These are phyloP conservation scores for Phaffia rhodozyma DNA, from an alignment of 1,284 basidiomycete species.

Conservation along the genomic window DNA sequence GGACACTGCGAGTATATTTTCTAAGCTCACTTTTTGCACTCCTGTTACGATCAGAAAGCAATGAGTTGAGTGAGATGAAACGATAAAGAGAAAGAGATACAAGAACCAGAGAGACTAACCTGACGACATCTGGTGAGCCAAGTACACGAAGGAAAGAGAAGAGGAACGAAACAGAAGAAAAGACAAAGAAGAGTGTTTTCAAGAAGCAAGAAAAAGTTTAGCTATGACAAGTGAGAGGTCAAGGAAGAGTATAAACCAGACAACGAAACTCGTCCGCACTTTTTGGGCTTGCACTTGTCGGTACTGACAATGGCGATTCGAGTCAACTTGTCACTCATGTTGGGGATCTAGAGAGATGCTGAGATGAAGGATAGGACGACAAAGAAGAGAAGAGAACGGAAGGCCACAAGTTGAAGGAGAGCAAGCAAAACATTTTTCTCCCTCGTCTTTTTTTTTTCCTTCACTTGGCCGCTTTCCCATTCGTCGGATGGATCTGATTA, in stretches of 20 bases:
- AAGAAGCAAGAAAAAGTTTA: constrained; percentile 8
- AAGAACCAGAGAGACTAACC: no score
- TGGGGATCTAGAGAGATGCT: neutral
- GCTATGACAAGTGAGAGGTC: neutral
- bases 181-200: neutral
- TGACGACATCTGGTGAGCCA: no score
- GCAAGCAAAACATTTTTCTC: no score
- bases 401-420: no score
- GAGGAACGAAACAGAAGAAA: neutral
- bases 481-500: no score
- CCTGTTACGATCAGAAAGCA: constrained; percentile 57
- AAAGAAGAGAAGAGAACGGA: no score
- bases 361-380: no score
- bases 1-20: neutral
- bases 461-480: no score
- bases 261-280: constrained; percentile 27
- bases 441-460: no score
- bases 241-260: neutral
- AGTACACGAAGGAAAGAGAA: neutral
- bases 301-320: constrained; percentile 89
- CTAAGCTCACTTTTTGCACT: constrained; percentile 57
- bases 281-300: constrained; percentile 83
- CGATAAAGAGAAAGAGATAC: neutral
- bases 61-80: neutral
- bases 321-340: constrained; percentile 80